Conservation (phyloP, 1,284 basidiomycete genomes). For the Veloporphyrellus conicus region DNA sequence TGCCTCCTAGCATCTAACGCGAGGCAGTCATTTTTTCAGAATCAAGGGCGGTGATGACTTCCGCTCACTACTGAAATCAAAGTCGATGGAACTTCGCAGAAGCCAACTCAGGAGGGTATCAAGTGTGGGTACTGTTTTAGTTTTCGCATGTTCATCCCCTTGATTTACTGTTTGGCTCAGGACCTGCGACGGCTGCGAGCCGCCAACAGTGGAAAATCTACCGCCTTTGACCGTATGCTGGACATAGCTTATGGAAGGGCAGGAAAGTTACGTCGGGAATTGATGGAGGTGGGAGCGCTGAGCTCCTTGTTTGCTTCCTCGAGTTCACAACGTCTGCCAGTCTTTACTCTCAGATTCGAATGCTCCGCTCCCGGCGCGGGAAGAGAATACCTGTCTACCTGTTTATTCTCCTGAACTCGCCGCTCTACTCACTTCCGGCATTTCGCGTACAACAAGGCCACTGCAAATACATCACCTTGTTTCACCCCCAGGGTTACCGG, state of each 20-base stretch:
- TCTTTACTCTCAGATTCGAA: slow-evolving; percentile 49
- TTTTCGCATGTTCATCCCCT: not conserved
- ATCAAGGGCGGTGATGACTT: slow-evolving; percentile 60
- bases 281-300: slow-evolving; percentile 49
- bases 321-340: slow-evolving; percentile 34
- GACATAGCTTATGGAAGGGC: slow-evolving; percentile 75
- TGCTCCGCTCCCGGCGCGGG: slow-evolving; percentile 44
- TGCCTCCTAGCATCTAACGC: slow-evolving; percentile 6
- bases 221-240: slow-evolving; percentile 59
- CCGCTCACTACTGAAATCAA: slow-evolving; percentile 36
- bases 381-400: slow-evolving; percentile 57
- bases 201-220: slow-evolving; percentile 52
- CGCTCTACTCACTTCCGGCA: slow-evolving; percentile 53
- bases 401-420: slow-evolving; percentile 57
- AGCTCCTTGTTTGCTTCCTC: slow-evolving; percentile 1
- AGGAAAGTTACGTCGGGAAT: slow-evolving; percentile 64
- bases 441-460: slow-evolving; percentile 47
- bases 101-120: slow-evolving; percentile 48
- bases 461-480: slow-evolving; percentile 39
- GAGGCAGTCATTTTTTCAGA: slow-evolving; percentile 58
- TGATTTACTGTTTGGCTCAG: slow-evolving; percentile 36
- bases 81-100: slow-evolving; percentile 29
- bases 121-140: slow-evolving; percentile 38
- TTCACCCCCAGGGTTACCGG: slow-evolving; percentile 53
- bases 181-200: slow-evolving; percentile 50